phyloP scores from a whole-genome alignment of 495 filamentous ascomycete genomes.

The Hamigera avellanea region DNA sequence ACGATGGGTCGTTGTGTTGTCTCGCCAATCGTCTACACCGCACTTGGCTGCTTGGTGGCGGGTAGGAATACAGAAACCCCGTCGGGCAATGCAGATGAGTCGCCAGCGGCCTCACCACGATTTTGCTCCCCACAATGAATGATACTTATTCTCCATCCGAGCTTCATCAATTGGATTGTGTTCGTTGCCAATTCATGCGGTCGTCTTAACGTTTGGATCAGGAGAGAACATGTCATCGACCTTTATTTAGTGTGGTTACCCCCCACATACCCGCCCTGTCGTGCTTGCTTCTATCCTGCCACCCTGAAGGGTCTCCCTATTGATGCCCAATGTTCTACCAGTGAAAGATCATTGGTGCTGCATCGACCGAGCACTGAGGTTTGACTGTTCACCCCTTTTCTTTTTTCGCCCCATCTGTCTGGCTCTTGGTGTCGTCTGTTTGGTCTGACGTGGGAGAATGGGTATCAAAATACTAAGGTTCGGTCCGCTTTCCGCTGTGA shows the following conservation, averaged over 20 bases:
- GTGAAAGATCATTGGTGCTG: constrained; percentile 21
- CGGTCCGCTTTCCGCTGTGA: constrained; percentile 14
- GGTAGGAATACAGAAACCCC: not conserved
- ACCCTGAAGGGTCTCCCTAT: constrained; percentile 13
- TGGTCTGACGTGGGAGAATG: constrained; percentile 12
- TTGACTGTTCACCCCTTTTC: constrained; percentile 11
- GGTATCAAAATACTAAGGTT: constrained; percentile 22
- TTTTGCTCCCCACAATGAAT: constrained; percentile 11
- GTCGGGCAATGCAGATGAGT: constrained; percentile 8
- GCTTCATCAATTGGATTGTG: constrained; percentile 9
- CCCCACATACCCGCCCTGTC: constrained; percentile 9
- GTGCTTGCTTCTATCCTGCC: constrained; percentile 7
- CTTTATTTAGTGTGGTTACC: constrained; percentile 13
- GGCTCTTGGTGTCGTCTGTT: constrained; percentile 2
- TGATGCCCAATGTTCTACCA: constrained; percentile 33
- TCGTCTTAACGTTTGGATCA: constrained; percentile 17
- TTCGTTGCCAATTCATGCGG: constrained; percentile 14
- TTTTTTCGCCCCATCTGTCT: constrained; percentile 14
- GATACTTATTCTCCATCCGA: constrained; percentile 4
- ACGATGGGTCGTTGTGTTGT: constrained; percentile 17
- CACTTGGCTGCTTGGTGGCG: constrained; percentile 7
- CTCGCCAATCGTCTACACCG: constrained; percentile 9
- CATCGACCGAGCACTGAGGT: constrained; percentile 14
- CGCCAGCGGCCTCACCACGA: constrained; percentile 15
- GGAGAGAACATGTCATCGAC: constrained; percentile 26